phyloP scores from a whole-genome alignment of 2,329 filamentous ascomycete species.

The Coniella vitis region DNA sequence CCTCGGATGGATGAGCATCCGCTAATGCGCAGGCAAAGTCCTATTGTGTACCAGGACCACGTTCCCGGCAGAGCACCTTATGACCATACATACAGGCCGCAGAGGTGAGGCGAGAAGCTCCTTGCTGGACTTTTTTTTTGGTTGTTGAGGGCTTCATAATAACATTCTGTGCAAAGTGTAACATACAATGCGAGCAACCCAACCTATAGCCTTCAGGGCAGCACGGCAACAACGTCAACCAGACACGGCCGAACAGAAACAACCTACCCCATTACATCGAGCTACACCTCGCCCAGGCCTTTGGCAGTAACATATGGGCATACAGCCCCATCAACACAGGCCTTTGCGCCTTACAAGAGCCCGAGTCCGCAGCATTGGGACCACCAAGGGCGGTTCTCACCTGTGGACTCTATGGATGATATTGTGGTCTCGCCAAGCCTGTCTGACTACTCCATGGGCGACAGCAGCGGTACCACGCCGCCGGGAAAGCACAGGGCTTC shows the following conservation, averaged over 20 bases:
- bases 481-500: conserved; percentile 39
- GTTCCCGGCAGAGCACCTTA: conserved; percentile 27
- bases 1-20: conserved; percentile 10
- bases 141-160: conserved; percentile 20
- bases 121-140: conserved; percentile 10
- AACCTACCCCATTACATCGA: conserved; percentile 31
- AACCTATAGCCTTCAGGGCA: conserved; percentile 28
- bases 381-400: conserved; percentile 44
- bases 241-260: conserved; percentile 28
- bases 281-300: conserved; percentile 34
- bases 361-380: conserved; percentile 40
- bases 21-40: conserved; percentile 21
- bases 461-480: conserved; percentile 34
- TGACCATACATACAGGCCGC: conserved; percentile 31
- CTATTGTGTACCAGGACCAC: conserved; percentile 27
- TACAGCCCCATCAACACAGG: conserved; percentile 7
- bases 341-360: conserved; percentile 33
- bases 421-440: conserved; percentile 50
- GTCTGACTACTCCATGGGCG: conserved; percentile 55
- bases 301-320: conserved; percentile 30
- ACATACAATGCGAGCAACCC: conserved; percentile 32
- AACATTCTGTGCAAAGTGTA: conserved; percentile 31
- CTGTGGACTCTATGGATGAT: conserved; percentile 52
- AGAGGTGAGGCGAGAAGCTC: conserved; percentile 30
- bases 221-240: conserved; percentile 26